These are phyloP conservation scores for Tolypocladium album DNA, from an alignment of 2,329 filamentous ascomycete genomes.

Conservation along the genomic window DNA sequence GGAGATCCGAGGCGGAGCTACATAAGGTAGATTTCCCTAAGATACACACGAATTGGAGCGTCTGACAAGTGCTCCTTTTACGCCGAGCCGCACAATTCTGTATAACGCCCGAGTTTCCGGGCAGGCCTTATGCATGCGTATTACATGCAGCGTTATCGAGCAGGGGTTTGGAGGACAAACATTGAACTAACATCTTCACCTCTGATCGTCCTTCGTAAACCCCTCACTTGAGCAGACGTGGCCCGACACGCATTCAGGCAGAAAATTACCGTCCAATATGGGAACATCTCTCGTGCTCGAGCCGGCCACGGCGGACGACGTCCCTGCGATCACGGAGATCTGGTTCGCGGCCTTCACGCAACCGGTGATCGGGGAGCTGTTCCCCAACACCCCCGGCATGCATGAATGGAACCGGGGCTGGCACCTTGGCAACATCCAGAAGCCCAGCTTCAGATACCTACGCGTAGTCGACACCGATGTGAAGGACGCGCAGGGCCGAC, in stretches of 20 bases:
- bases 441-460: not conserved
- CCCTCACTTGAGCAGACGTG: not conserved
- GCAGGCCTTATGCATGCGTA: not conserved
- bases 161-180: not conserved
- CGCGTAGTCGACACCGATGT: not conserved
- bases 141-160: not conserved
- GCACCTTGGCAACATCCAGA: not conserved
- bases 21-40: not conserved
- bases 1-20: not conserved
- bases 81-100: too few relatives aligned
- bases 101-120: too few relatives aligned
- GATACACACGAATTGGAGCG: too few relatives aligned
- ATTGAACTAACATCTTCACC: not conserved
- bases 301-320: not conserved
- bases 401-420: not conserved
- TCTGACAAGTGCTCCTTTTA: too few relatives aligned
- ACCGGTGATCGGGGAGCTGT: not conserved
- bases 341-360: not conserved
- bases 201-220: not conserved
- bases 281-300: not conserved
- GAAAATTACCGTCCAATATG: not conserved
- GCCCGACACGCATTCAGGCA: not conserved
- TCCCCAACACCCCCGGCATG: not conserved
- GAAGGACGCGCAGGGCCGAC: not conserved
- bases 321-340: not conserved